Conservation (phyloP, 2,329 filamentous ascomycete genomes). For the Teratosphaeriaceae sp. region DNA sequence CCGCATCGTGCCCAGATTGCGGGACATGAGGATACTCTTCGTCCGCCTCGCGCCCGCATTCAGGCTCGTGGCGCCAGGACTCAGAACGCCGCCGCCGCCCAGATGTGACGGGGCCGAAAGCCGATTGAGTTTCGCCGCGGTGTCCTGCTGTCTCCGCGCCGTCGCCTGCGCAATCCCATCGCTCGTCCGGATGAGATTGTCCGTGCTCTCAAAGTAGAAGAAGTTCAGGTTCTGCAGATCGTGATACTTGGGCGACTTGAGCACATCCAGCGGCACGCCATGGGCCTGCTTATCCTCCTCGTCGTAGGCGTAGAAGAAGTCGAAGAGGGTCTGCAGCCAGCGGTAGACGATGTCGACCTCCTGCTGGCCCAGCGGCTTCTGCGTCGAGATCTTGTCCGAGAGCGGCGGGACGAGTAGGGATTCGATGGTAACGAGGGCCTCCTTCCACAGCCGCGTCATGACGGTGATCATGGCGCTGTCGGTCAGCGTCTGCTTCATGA, state of each 20-base stretch:
- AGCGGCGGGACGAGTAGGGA: constrained; percentile 83
- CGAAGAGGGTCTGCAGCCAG: constrained; percentile 79
- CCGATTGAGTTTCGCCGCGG: constrained; percentile 47
- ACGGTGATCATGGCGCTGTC: constrained; percentile 96
- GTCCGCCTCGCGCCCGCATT: constrained; percentile 41
- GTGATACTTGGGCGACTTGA: constrained; percentile 97
- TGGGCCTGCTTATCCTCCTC: constrained; percentile 75
- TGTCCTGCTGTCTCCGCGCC: constrained; percentile 64
- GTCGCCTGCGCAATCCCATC: constrained; percentile 92
- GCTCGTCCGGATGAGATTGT: constrained; percentile 87
- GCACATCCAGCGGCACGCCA: constrained; percentile 81
- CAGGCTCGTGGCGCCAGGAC: constrained; percentile 48
- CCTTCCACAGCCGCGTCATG: constrained; percentile 98
- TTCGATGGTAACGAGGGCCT: constrained; percentile 88
- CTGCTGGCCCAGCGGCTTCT: constrained; percentile 74
- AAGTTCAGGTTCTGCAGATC: constrained; percentile 95
- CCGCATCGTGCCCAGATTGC: constrained; percentile 93
- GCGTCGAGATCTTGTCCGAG: constrained; percentile 86
- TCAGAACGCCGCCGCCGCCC: too few species aligned
- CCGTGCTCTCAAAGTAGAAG: constrained; percentile 93
- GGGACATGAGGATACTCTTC: constrained; percentile 76
- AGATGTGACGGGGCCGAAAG: constrained; percentile 69
- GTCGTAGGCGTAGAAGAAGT: constrained; percentile 91
- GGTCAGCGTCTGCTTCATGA: constrained; percentile 96
- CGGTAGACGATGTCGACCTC: constrained; percentile 93